Evolutionary conservation across 75 land plant genomes (phyloP).

Genomic region (Pseudotsuga menziesii): DNA sequence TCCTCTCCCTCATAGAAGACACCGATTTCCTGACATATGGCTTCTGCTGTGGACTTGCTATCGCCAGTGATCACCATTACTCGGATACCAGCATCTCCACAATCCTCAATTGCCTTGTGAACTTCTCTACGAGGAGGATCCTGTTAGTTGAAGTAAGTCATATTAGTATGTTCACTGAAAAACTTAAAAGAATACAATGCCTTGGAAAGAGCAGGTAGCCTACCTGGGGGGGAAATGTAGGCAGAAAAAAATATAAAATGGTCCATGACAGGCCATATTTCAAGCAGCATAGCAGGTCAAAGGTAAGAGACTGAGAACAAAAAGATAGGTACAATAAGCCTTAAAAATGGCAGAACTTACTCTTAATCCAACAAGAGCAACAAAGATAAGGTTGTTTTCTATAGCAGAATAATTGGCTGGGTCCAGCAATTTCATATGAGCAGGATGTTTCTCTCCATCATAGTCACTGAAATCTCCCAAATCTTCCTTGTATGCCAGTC

Average conservation of each 20-base stretch:
- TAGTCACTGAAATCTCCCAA: conserved; percentile 66
- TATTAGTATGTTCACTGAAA: background rate
- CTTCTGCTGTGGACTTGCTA: conserved; percentile 89
- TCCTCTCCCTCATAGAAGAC: conserved; percentile 53
- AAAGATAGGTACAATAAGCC: background rate
- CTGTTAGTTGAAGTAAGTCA: conserved; percentile 32
- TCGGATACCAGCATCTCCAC: conserved; percentile 71
- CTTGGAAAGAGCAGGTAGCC: background rate
- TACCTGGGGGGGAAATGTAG: background rate
- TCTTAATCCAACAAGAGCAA: conserved; percentile 76
- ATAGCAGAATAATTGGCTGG: conserved; percentile 58
- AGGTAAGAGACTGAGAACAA: background rate
- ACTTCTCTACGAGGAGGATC: conserved; percentile 95
- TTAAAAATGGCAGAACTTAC: conserved; percentile 29
- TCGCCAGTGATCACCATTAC: conserved; percentile 96
- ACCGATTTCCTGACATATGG: conserved; percentile 77
- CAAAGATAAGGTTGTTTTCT: conserved; percentile 77
- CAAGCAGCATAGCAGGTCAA: conserved; percentile 8
- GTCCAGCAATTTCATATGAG: conserved; percentile 70
- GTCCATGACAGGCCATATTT: conserved; percentile 24
- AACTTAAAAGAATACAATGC: background rate
- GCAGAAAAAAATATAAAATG: background rate
- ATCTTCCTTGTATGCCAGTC: conserved; percentile 83
- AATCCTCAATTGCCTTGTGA: conserved; percentile 68
- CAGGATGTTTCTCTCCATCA: conserved; percentile 60